These are phyloP conservation scores for Ettlia oleoabundans DNA, from an alignment of 139 green algal genomes.

Conservation along the genomic window DNA sequence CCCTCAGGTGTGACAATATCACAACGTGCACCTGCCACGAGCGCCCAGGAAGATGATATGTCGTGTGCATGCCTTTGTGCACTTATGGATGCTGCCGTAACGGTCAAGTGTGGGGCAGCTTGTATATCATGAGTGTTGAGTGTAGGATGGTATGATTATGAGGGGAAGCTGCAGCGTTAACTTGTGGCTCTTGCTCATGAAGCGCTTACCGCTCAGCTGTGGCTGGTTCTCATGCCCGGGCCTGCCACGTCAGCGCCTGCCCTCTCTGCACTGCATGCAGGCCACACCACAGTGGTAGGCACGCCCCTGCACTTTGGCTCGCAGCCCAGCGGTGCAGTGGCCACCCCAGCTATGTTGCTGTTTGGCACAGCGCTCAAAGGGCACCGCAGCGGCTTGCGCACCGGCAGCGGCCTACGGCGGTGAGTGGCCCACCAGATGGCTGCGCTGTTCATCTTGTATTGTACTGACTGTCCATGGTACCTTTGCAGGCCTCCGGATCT, in stretches of 20 bases:
- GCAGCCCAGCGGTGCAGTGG: slow-evolving; percentile 4
- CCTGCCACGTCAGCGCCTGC: not conserved
- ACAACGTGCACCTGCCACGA: not conserved
- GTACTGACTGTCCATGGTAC: not conserved
- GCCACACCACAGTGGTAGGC: slow-evolving; percentile 23
- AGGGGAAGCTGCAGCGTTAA: no score
- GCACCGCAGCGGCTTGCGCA: not conserved
- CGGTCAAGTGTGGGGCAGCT: no score
- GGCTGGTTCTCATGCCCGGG: not conserved
- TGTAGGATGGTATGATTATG: no score
- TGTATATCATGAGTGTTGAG: no score
- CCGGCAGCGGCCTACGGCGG: slow-evolving; percentile 15
- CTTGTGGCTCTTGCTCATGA: no score
- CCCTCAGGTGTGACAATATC: not conserved
- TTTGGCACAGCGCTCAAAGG: slow-evolving; percentile 30
- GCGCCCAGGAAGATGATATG: no score
- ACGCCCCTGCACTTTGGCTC: slow-evolving; percentile 25
- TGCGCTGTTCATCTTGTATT: not conserved
- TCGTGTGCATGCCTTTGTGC: not conserved
- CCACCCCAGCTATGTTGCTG: slow-evolving; percentile 34
- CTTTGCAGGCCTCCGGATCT: no score
- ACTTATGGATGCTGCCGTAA: no score
- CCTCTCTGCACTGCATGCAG: not conserved
- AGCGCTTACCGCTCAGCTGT: no score
- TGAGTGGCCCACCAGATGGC: not conserved